These are phyloP conservation scores for Suillus cothurnatus DNA, from an alignment of 768 basidiomycete genomes.

Conservation along the genomic window DNA sequence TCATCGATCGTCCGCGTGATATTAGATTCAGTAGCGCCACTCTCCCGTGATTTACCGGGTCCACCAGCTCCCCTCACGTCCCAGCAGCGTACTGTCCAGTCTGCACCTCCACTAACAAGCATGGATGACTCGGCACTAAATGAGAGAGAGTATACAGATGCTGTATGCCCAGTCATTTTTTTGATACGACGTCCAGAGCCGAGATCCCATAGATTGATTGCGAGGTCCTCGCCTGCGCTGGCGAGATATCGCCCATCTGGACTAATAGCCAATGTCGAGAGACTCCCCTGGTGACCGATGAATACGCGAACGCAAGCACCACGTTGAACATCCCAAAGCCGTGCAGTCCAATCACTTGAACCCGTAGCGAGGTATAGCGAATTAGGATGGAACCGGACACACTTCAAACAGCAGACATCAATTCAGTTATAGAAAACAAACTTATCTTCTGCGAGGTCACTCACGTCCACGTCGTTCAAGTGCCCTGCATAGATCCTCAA, in stretches of 20 bases:
- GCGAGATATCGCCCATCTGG: conserved; percentile 95
- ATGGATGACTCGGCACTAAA: conserved; percentile 92
- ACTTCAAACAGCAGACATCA: conserved; percentile 48
- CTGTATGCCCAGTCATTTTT: conserved; percentile 93
- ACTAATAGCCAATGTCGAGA: conserved; percentile 85
- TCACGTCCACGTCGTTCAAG: conserved; percentile 93
- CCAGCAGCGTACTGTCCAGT: conserved; percentile 99
- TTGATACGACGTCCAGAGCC: conserved; percentile 94
- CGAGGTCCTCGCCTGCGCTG: conserved; percentile 88
- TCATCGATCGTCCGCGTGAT: conserved; percentile 44
- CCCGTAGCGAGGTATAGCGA: conserved; percentile 97
- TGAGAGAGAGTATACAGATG: conserved; percentile 85
- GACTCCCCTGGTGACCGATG: conserved; percentile 89
- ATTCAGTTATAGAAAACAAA: not conserved
- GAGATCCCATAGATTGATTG: conserved; percentile 96
- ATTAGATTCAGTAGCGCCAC: conserved; percentile 43
- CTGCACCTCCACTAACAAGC: conserved; percentile 88
- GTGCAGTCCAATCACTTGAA: conserved; percentile 93
- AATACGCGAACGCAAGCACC: conserved; percentile 94
- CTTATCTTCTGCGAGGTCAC: conserved; percentile 33
- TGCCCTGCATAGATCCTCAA: conserved; percentile 95
- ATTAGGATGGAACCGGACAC: conserved; percentile 95
- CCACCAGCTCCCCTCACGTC: conserved; percentile 86
- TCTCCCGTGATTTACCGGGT: conserved; percentile 57
- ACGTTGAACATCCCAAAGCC: conserved; percentile 97